phyloP scores from a whole-genome alignment of 2,329 filamentous ascomycete genomes.

The Periconia sp. region DNA sequence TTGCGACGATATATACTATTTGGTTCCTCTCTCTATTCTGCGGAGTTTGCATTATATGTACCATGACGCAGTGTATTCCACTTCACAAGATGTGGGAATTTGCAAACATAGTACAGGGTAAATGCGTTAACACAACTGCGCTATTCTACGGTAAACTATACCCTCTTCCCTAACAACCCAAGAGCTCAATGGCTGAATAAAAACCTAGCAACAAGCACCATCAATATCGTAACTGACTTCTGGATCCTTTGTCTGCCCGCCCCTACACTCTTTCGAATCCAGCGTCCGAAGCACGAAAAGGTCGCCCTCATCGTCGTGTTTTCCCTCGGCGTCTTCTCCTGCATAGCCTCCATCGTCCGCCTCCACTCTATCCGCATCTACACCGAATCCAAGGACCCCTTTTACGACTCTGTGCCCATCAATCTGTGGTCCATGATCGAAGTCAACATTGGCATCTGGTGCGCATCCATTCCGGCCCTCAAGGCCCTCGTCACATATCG shows the following conservation, averaged over 20 bases:
- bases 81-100: constrained; percentile 39
- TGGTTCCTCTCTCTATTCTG: constrained; percentile 27
- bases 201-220: constrained; percentile 54
- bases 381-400: constrained; percentile 51
- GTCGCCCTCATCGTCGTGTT: constrained; percentile 82
- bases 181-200: neutral
- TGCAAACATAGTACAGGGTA: constrained; percentile 22
- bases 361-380: constrained; percentile 43
- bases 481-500: constrained; percentile 64
- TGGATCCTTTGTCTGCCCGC: constrained; percentile 83
- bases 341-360: constrained; percentile 77
- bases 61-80: constrained; percentile 33
- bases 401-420: constrained; percentile 75
- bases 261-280: constrained; percentile 81
- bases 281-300: constrained; percentile 79
- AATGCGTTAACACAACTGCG: constrained; percentile 37
- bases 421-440: constrained; percentile 93
- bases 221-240: constrained; percentile 88
- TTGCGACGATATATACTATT: constrained; percentile 25
- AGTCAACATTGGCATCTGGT: constrained; percentile 85
- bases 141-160: constrained; percentile 36
- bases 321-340: constrained; percentile 80
- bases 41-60: constrained; percentile 26
- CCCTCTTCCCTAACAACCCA: neutral
- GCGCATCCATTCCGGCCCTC: constrained; percentile 82